Base-by-base conservation (phyloP, 2,329 filamentous ascomycete genomes). In the Aspergillus ruber region DNA sequence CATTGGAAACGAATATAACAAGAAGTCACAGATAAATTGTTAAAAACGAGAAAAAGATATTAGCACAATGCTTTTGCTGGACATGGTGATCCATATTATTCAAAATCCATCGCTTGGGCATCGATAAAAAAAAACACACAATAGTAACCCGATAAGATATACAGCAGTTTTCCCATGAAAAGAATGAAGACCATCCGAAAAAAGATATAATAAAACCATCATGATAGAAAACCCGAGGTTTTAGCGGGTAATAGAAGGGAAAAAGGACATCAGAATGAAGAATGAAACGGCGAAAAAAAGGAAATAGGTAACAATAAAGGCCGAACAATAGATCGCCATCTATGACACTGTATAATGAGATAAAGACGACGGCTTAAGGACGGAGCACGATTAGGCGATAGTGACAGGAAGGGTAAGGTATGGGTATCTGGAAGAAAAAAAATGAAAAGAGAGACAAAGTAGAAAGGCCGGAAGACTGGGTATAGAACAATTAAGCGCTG, bases 351-450 rank as follows among this genome's bases (percentile, higher is more conserved):
- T 39, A 46, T 36, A 39, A 45, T 42, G 43, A 45, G 49, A 50
- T 17, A 15, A n/a, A 18, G 17, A 15, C 33, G 17, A 18, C n/a
- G 33, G n/a, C 7, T 17, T 18, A 39, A 20, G 18, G 17, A 39
- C 10, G 18, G 18, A 39, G 17, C n/a, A 21, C 15, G 36, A 15
- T 18, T 18, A 39, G 17, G 17, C 20, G 15, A 12, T 15, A 39
- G 15, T 4, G 10, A 39, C 15, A 13, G 10, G 17, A 42, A 41
- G 47, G 49, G 53, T 56, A 47, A 53, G 48, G 50, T 43, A 55
- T 54, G 58, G 58, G 58, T 60, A 60, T 60, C 57, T 58, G 53
- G 49, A 46, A 47, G 52, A 58, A 57, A 59, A 59, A 55, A 59
- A 59, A 55, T 56, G 51, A 47, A 46, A 49, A 52, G 58, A 57